Evolutionary conservation across 768 basidiomycete genomes (phyloP), one percentile per base, ranked within the genome.

Genomic region (Xerocomellus chrysenteron): DNA sequence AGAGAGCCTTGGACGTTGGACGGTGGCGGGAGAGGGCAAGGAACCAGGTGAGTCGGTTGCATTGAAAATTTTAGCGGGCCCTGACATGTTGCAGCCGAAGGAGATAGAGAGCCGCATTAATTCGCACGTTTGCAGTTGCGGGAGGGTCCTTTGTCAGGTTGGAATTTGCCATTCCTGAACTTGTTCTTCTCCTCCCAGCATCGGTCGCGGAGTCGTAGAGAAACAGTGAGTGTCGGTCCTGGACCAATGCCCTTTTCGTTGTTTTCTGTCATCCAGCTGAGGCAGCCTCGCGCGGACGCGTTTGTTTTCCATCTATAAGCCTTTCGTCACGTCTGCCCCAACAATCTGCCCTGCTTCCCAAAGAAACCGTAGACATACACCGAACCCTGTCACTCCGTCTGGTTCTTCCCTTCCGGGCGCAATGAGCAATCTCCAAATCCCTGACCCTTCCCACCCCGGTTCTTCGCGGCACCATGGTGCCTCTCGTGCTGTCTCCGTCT

Each of bases 401-500:
- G 55, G 52, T 17, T 28, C 19, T 26, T 26, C n/a, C 19, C 36
- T 46, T 37, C 47, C 46, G 57, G 53, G 21, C 57, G 28, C 39
- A 46, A 72, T 72, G 71, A 67, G 60, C 60, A 73, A 52, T 37
- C 73, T 81, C 17, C 79, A 80, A 65, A 77, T 80, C 32, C 79
- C 79, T 14, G 78, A 79, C 44, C 51, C 68, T 12, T 71, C 77
- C 12, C 64, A 78, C 55, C 64, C 78, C 19, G 77, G 78, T 39
- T 76, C 79, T 28, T 82, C 82, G 43, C 75, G 80, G 36, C 74
- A 76, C 32, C 65, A 75, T 16, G 67, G 68, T 12, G 40, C 69
- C 9, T 70, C 76, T 9, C 74, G 86, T n/a, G 82, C 86, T 2
- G 80, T 79, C n/a, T 87, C 86, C 12, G 84, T 83, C 36, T 73